Percentiles rank a stretch among this genome's conserved stretches.
Evolutionary conservation across 73 alveolate species (phyloP).

Genomic region (Paraurostyla sp.): DNA sequence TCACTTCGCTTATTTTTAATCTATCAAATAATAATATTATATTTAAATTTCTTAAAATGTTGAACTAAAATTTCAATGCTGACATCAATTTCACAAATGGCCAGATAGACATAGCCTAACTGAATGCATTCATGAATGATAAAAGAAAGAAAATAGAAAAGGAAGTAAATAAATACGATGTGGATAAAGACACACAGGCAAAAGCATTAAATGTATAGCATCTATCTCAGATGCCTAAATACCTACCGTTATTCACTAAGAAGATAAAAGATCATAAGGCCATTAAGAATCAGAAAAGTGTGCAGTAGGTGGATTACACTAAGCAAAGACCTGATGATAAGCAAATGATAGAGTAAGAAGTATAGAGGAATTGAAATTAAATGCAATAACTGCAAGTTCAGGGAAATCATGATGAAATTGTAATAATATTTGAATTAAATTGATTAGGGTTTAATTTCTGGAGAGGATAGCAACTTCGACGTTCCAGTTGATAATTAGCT

Average conservation of each 20-base stretch:
- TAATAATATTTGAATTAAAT: too few relatives aligned
- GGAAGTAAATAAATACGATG: slow-evolving; percentile 51
- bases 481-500: too few relatives aligned
- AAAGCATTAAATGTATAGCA: slow-evolving; percentile 48
- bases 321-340: background rate
- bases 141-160: slow-evolving; percentile 40
- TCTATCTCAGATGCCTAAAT: slow-evolving; percentile 37
- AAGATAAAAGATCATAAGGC: slow-evolving; percentile 61
- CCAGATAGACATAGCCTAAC: slow-evolving; percentile 15
- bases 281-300: slow-evolving; percentile 1
- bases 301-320: slow-evolving; percentile 14
- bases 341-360: too few relatives aligned
- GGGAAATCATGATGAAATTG: background rate
- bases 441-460: background rate
- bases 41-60: background rate
- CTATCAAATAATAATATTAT: too few relatives aligned
- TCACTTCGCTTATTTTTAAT: too few relatives aligned
- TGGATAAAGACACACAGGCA: slow-evolving; percentile 57
- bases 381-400: background rate
- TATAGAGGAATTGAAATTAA: too few relatives aligned
- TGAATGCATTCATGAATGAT: slow-evolving; percentile 56
- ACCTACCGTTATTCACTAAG: slow-evolving; percentile 54
- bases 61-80: slow-evolving; percentile 7
- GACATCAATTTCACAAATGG: slow-evolving; percentile 25
- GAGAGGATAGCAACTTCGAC: too few relatives aligned